Evolutionary conservation across 1,139 yeast genomes (phyloP).

Genomic region (Suhomyces ambrosiae): DNA sequence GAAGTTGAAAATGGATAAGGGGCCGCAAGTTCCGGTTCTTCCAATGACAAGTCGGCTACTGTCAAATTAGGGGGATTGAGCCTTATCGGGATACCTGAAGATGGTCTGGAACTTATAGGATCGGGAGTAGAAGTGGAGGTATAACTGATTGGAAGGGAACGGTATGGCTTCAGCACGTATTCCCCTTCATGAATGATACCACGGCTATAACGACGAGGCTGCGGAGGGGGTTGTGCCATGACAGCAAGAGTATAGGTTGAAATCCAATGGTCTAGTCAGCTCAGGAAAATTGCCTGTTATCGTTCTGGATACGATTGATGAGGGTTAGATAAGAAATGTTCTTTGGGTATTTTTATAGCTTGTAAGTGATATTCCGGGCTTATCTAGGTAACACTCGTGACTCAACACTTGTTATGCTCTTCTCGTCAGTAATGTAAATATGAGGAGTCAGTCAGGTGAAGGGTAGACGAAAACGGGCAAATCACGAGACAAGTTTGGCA

Average conservation of each 20-base stretch:
- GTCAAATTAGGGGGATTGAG: conserved; percentile 24
- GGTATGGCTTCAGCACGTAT: conserved; percentile 27
- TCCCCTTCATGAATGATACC: conserved; percentile 39
- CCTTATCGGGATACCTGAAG: conserved; percentile 23
- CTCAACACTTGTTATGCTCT: not conserved
- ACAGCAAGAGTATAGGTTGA: not conserved
- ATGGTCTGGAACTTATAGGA: conserved; percentile 15
- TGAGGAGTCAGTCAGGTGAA: not conserved
- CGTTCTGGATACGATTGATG: not conserved
- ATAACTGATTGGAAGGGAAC: conserved; percentile 34
- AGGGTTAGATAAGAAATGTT: too few relatives aligned
- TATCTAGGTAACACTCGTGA: too few relatives aligned
- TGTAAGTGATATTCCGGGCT: not conserved
- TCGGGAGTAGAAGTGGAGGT: conserved; percentile 20
- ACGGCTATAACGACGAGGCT: conserved; percentile 10
- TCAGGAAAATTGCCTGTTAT: too few relatives aligned
- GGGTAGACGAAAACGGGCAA: not conserved
- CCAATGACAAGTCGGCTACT: conserved; percentile 7
- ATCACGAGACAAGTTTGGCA: not conserved
- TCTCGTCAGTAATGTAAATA: not conserved
- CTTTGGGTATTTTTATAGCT: too few relatives aligned
- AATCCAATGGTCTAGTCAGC: not conserved
- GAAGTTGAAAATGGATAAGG: conserved; percentile 5
- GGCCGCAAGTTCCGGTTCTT: not conserved
- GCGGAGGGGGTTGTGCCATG: not conserved